These are phyloP conservation scores for Neurospora sp. DNA, from an alignment of 495 filamentous ascomycete species.

Conservation along the genomic window DNA sequence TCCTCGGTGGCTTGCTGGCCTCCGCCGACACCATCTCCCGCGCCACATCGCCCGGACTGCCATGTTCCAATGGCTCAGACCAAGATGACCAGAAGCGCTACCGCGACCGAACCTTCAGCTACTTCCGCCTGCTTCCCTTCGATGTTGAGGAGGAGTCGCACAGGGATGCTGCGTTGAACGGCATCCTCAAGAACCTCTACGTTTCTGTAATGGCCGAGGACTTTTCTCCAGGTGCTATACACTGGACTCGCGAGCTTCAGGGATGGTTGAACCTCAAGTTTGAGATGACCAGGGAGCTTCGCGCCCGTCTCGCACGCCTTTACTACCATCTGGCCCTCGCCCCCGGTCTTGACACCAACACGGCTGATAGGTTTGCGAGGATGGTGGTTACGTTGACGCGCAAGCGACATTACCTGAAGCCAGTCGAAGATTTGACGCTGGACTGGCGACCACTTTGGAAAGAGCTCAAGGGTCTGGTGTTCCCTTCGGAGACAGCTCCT, in stretches of 20 bases:
- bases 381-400: conserved; percentile 93
- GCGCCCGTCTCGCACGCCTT: conserved; percentile 73
- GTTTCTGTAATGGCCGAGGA: conserved; percentile 85
- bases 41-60: conserved; percentile 36
- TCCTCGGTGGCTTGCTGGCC: conserved; percentile 14
- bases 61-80: conserved; percentile 19
- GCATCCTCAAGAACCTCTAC: conserved; percentile 87
- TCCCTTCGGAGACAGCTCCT: conserved; percentile 64
- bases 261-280: conserved; percentile 96
- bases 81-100: conserved; percentile 48
- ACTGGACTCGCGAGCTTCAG: conserved; percentile 94
- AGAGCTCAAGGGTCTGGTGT: conserved; percentile 78
- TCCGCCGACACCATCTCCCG: conserved; percentile 37
- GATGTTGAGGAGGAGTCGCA: conserved; percentile 64
- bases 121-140: conserved; percentile 83
- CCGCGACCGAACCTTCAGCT: conserved; percentile 85
- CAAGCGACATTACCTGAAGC: conserved; percentile 90
- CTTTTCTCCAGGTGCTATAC: conserved; percentile 83
- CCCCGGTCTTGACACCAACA: conserved; percentile 71
- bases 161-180: conserved; percentile 61
- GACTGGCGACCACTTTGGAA: conserved; percentile 92
- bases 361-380: conserved; percentile 84
- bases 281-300: conserved; percentile 73
- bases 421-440: conserved; percentile 74
- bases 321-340: conserved; percentile 93